phyloP scores from a whole-genome alignment of 129 eudicot species.

The Centrapalus pauciflorus region DNA sequence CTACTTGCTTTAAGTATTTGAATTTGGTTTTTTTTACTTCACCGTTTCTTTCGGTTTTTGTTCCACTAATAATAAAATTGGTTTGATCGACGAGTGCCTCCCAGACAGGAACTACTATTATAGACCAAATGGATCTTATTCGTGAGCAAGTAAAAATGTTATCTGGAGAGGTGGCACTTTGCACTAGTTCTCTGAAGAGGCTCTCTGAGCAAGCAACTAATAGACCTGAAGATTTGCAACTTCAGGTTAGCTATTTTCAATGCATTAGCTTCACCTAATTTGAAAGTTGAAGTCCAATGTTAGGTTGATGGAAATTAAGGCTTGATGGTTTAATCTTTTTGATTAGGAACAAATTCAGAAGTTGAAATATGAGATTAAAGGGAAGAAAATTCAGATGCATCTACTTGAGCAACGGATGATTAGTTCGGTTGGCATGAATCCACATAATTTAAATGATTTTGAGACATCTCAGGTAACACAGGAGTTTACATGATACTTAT shows the following conservation, averaged over 20 bases:
- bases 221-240: slow-evolving; percentile 50
- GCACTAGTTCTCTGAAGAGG: slow-evolving; percentile 71
- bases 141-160: slow-evolving; percentile 79
- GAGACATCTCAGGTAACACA: slow-evolving; percentile 67
- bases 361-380: slow-evolving; percentile 61
- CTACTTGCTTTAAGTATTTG: not conserved
- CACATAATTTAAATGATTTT: slow-evolving; percentile 32
- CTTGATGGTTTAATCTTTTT: slow-evolving; percentile 18
- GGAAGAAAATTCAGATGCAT: slow-evolving; percentile 69
- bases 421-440: slow-evolving; percentile 51
- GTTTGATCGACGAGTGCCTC: slow-evolving; percentile 8
- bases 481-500: slow-evolving; percentile 1
- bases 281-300: not conserved
- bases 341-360: slow-evolving; percentile 56
- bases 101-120: slow-evolving; percentile 73
- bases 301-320: not conserved
- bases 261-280: not conserved
- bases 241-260: slow-evolving; percentile 42
- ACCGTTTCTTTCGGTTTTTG: too few relatives aligned
- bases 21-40: not conserved
- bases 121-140: slow-evolving; percentile 78
- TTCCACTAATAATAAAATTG: not conserved
- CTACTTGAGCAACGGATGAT: slow-evolving; percentile 73
- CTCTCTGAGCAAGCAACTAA: slow-evolving; percentile 63
- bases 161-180: slow-evolving; percentile 85